Conservation (phyloP, 768 basidiomycete species). For the Tephrocybe sp. region DNA sequence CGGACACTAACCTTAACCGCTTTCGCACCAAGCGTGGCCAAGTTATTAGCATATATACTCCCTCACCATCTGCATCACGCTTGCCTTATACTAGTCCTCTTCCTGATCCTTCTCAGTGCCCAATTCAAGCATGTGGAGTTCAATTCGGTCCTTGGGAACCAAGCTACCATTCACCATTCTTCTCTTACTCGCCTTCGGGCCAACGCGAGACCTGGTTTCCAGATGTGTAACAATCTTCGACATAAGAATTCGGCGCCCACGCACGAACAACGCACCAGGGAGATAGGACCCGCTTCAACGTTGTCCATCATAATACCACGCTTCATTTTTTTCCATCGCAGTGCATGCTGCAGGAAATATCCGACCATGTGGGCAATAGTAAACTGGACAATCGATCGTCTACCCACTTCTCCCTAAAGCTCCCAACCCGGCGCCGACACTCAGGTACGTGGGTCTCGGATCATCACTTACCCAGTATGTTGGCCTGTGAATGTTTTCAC, state of each 20-base stretch:
- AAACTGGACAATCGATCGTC: slow-evolving; percentile 7
- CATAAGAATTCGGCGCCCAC: background rate
- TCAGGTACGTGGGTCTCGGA: slow-evolving; percentile 17
- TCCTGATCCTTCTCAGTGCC: slow-evolving; percentile 2
- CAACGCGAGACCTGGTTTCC: background rate
- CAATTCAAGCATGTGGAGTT: slow-evolving; percentile 13
- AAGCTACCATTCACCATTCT: slow-evolving; percentile 2
- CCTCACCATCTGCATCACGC: slow-evolving; percentile 5
- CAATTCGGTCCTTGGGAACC: slow-evolving; percentile 4
- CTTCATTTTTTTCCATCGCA: slow-evolving; percentile 8
- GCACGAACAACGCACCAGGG: background rate
- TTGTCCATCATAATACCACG: background rate
- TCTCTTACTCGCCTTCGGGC: slow-evolving; percentile 7
- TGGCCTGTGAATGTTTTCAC: slow-evolving; percentile 8
- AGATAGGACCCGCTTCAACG: background rate
- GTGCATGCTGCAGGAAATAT: background rate
- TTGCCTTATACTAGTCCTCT: slow-evolving; percentile 9
- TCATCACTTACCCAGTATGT: slow-evolving; percentile 9
- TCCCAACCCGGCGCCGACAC: slow-evolving; percentile 2
- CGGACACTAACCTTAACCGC: slow-evolving; percentile 15
- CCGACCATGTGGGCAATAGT: slow-evolving; percentile 14
- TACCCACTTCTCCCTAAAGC: background rate
- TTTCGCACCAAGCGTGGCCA: slow-evolving; percentile 7
- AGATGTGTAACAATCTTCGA: slow-evolving; percentile 5
- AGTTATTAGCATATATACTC: background rate